These are phyloP conservation scores for Fomitiporia mediterranea DNA, from an alignment of 1,284 basidiomycete genomes.

Conservation along the genomic window DNA sequence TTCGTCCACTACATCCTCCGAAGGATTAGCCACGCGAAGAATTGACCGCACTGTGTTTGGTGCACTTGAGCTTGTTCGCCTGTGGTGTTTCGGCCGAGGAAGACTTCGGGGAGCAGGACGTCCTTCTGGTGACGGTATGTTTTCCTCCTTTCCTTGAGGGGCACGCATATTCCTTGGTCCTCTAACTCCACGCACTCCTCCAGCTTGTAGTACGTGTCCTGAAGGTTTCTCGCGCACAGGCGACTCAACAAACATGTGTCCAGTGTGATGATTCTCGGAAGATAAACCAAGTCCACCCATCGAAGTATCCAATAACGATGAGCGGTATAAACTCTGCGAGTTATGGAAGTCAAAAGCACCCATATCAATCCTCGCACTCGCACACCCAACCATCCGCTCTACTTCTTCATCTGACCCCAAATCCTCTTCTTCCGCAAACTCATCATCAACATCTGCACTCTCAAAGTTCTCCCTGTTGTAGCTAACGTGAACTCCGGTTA, in stretches of 20 bases:
- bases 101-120: not conserved
- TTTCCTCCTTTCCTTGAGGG: not conserved
- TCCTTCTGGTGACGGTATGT: not conserved
- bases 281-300: not conserved
- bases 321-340: not conserved
- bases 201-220: too few species aligned
- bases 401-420: conserved; percentile 28
- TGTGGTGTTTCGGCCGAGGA: too few species aligned
- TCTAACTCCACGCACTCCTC: not conserved
- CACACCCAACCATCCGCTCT: conserved; percentile 25
- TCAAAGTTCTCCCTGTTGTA: not conserved
- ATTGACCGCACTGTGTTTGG: not conserved
- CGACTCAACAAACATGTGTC: not conserved
- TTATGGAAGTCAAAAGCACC: conserved; percentile 4
- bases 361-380: conserved; percentile 14
- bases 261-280: not conserved
- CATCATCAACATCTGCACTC: conserved; percentile 5
- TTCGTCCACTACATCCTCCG: not conserved
- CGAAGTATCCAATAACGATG: not conserved
- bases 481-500: not conserved
- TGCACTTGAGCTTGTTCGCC: not conserved
- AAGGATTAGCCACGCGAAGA: not conserved
- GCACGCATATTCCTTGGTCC: not conserved
- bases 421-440: not conserved
- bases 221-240: not conserved